Evolutionary conservation across 345 rosid species (phyloP), one percentile per base, ranked within the genome.

Genomic region (Hibiscus mutabilis): DNA sequence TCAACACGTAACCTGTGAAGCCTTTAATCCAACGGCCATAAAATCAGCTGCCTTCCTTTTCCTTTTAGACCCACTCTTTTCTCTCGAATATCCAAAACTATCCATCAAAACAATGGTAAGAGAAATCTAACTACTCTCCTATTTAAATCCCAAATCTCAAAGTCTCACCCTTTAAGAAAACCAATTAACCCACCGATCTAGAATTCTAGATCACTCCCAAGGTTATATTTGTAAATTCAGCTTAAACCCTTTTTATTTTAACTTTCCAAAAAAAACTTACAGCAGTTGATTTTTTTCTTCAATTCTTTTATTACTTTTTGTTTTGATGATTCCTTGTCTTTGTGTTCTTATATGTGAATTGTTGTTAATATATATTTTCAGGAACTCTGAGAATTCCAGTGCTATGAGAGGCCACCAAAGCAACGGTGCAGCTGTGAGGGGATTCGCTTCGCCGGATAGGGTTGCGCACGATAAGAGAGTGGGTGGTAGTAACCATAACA

Each of bases 371-470:
- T 67, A 1, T 3, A 1, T 49, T 55, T 55, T 13, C 22, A 89
- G 95, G 79, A 84, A 87, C 76, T 84, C 88, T 35, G 91, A 89
- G 79, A 81, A 81, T 79, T 79, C 78, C 2, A 74, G 79, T 73
- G 87, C 84, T 74, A 89, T 89, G 94, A 87, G 89, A 77, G 87
- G 84, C 44, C 91, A 85, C 44, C 91, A 85, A 46, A 70, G 73
- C 77, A 84, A 84, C 88, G 89, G 86, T 24, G 86, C 82, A 29
- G 86, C 82, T 13, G 79, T 73, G 52, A 75, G 86, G 76, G 77
- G 84, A 3, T 60, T 84, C 42, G 74, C 84, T 33, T 80, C 91
- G 15, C 82, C 88, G 15, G 93, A 84, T 68, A 78, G 78, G 81
- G 84, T 77, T 66, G 82, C 81, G 74, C 88, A 81, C 69, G 88